Percentiles rank a stretch among this genome's conserved stretches.
phyloP scores from a whole-genome alignment of 257 asterid genomes.

The Scutellaria minor region DNA sequence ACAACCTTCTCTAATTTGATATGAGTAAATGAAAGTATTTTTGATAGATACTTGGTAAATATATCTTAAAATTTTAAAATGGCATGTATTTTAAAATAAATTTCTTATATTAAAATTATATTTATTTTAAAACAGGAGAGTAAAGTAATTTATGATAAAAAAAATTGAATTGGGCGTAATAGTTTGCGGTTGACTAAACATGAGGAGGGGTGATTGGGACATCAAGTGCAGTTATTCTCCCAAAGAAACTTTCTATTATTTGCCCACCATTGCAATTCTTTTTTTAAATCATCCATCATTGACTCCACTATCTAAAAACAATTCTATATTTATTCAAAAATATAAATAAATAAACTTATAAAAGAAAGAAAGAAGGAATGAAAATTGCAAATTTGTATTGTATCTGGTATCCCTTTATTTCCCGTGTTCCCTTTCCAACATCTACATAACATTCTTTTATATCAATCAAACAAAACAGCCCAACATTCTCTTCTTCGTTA shows the following conservation, averaged over 20 bases:
- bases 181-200: slow-evolving; percentile 48
- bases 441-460: slow-evolving; percentile 1
- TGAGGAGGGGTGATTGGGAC: slow-evolving; percentile 30
- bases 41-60: too few species aligned
- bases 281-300: slow-evolving; percentile 37
- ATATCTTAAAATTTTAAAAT: too few species aligned
- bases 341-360: slow-evolving; percentile 22
- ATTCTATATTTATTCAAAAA: slow-evolving; percentile 16
- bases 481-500: not conserved
- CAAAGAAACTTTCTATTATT: slow-evolving; percentile 27
- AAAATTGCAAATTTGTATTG: not conserved
- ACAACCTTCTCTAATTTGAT: too few species aligned
- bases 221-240: slow-evolving; percentile 40
- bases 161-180: not conserved
- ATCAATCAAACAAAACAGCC: not conserved
- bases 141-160: too few species aligned
- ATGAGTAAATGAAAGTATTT: too few species aligned
- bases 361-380: too few species aligned
- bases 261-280: slow-evolving; percentile 39
- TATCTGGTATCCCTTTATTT: slow-evolving; percentile 15
- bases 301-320: slow-evolving; percentile 42
- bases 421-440: slow-evolving; percentile 25
- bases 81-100: too few species aligned
- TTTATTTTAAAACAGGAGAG: too few species aligned
- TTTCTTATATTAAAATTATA: too few species aligned